Evolutionary conservation across 768 basidiomycete species (phyloP).

Genomic region (Melanogaster broomeanus): DNA sequence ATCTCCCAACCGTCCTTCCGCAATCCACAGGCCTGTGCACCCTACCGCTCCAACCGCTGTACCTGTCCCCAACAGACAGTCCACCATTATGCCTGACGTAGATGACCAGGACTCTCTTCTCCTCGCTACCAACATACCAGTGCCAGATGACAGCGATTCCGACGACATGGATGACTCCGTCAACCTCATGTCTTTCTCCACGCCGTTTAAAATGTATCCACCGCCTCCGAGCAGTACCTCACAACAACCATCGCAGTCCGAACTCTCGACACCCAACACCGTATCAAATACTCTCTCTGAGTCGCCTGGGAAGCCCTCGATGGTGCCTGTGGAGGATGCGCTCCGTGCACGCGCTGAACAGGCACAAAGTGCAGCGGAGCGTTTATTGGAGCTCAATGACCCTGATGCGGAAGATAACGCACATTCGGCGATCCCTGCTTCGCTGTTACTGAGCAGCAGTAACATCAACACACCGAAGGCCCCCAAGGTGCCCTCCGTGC

Average conservation of each 20-base stretch:
- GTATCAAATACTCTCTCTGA: constrained; percentile 65
- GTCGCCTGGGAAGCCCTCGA: constrained; percentile 46
- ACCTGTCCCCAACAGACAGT: constrained; percentile 43
- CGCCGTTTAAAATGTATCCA: constrained; percentile 57
- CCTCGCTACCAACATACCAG: constrained; percentile 70
- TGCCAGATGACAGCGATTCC: constrained; percentile 74
- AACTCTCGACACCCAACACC: constrained; percentile 46
- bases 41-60: constrained; percentile 38
- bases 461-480: constrained; percentile 41
- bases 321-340: constrained; percentile 76
- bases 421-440: constrained; percentile 55
- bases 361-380: constrained; percentile 90
- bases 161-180: constrained; percentile 61
- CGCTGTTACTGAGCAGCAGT: constrained; percentile 48
- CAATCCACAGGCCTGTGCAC: constrained; percentile 41
- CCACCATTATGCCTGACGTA: constrained; percentile 43
- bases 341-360: constrained; percentile 87
- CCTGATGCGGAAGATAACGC: constrained; percentile 63
- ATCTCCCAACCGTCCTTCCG: constrained; percentile 34
- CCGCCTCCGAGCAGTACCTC: constrained; percentile 40
- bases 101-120: constrained; percentile 63
- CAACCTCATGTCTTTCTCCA: constrained; percentile 73
- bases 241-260: constrained; percentile 50
- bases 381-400: constrained; percentile 83
- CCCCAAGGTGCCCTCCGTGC: constrained; percentile 36